phyloP scores from a whole-genome alignment of 192 early-diverging fungal species.

The Powellomyces hirtus region DNA sequence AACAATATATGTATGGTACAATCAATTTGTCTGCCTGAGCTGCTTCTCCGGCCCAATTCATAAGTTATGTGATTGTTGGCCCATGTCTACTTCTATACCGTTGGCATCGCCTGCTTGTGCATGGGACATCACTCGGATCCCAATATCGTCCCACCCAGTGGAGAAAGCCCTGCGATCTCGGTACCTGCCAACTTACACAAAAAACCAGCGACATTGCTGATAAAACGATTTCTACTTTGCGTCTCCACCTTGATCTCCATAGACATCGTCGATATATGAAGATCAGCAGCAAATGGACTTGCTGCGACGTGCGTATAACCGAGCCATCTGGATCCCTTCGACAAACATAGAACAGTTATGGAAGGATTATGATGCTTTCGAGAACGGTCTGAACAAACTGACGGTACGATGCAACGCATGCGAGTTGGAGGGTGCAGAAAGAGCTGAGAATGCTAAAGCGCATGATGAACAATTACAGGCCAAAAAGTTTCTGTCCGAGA shows the following conservation, averaged over 20 bases:
- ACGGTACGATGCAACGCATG: conserved; percentile 51
- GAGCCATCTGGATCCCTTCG: conserved; percentile 82
- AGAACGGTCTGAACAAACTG: conserved; percentile 78
- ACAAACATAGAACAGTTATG: conserved; percentile 89
- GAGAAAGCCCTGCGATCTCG: no score
- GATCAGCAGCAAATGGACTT: conserved; percentile 87
- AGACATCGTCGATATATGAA: conserved; percentile 74
- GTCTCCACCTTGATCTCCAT: not conserved
- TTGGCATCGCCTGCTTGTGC: no score
- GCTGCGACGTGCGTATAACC: conserved; percentile 80
- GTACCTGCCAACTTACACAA: no score
- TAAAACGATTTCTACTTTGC: not conserved
- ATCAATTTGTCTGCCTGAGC: no score
- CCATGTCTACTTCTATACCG: no score
- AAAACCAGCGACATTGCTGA: no score
- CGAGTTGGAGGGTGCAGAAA: not conserved
- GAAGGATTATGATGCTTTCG: conserved; percentile 94
- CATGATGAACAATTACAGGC: conserved; percentile 48
- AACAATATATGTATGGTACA: no score
- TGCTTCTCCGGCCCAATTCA: no score
- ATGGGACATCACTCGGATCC: no score
- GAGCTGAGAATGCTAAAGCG: not conserved
- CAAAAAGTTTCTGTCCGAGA: conserved; percentile 84
- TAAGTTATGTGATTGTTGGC: no score
- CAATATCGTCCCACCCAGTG: no score